These are phyloP conservation scores for Mortierella sp. DNA, from an alignment of 371 early-diverging fungal species.

Conservation along the genomic window DNA sequence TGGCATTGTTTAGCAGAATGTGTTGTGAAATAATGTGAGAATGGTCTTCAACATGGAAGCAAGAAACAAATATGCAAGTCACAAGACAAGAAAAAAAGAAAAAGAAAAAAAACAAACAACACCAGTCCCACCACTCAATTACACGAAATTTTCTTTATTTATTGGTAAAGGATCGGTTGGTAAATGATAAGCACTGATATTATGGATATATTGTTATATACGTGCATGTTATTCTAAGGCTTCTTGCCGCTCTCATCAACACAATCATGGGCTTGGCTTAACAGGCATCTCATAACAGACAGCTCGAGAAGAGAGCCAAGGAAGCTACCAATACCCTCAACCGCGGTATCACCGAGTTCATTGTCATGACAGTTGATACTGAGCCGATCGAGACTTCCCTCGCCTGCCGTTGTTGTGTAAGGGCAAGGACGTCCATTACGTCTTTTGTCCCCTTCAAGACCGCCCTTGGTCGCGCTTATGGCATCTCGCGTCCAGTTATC, in stretches of 20 bases:
- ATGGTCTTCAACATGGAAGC: too few species aligned
- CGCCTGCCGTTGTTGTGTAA: conserved; percentile 99
- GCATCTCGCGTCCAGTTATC: conserved; percentile 95
- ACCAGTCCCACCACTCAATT: too few species aligned
- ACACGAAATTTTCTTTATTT: too few species aligned
- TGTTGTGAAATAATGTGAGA: background rate
- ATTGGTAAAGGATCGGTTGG: too few species aligned
- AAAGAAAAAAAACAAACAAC: conserved; percentile 1
- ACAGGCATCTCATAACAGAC: conserved; percentile 98
- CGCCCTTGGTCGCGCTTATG: conserved; percentile 99
- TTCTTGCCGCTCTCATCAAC: conserved; percentile 92
- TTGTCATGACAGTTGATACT: conserved; percentile 98
- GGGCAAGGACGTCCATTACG: conserved; percentile 99
- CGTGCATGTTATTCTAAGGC: conserved; percentile 62
- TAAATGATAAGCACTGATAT: too few species aligned
- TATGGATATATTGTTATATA: too few species aligned
- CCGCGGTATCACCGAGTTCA: conserved; percentile 99
- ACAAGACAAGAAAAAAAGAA: background rate
- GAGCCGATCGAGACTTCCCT: conserved; percentile 97
- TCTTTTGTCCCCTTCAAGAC: conserved; percentile 97
- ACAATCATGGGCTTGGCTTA: conserved; percentile 96
- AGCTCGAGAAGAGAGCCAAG: conserved; percentile 99
- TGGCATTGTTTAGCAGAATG: conserved; percentile 64
- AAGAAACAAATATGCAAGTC: background rate
- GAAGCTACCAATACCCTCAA: conserved; percentile 99